Evolutionary conservation across 352 stramenopile genomes (phyloP).

Genomic region (Phytopythium litorale): DNA sequence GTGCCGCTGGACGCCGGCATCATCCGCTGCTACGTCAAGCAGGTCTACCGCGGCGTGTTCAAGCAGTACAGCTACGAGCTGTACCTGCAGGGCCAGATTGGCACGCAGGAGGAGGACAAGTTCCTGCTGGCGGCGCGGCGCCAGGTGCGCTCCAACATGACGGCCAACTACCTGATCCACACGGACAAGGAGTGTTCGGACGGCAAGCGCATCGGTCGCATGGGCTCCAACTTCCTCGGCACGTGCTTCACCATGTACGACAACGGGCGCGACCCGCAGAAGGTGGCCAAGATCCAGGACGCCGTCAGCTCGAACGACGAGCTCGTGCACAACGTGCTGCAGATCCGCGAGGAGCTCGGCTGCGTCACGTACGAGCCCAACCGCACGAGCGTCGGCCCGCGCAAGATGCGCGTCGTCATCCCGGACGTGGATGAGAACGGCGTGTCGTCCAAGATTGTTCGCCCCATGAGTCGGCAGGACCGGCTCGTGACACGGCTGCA

Average conservation of each 20-base stretch:
- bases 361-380: constrained; percentile 88
- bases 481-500: constrained; percentile 72
- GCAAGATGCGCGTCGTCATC: constrained; percentile 85
- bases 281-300: constrained; percentile 85
- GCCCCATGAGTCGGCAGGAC: constrained; percentile 81
- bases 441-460: constrained; percentile 75
- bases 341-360: constrained; percentile 83
- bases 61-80: constrained; percentile 86
- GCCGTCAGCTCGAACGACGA: constrained; percentile 64
- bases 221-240: constrained; percentile 86
- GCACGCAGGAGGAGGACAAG: constrained; percentile 77
- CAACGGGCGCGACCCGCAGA: constrained; percentile 85
- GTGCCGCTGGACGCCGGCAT: constrained; percentile 82
- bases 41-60: constrained; percentile 85
- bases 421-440: constrained; percentile 80
- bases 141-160: constrained; percentile 88
- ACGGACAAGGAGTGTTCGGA: constrained; percentile 80
- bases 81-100: constrained; percentile 81
- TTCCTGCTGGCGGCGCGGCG: constrained; percentile 72
- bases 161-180: constrained; percentile 83
- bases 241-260: constrained; percentile 88
- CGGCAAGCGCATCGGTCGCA: constrained; percentile 71
- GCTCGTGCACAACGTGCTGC: constrained; percentile 75
- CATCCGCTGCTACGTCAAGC: constrained; percentile 86
- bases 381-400: constrained; percentile 76